Percentiles rank a stretch among this genome's conserved stretches.
phyloP scores from a whole-genome alignment of 164 flowering plant genomes.

The Chimonanthus praecox region DNA sequence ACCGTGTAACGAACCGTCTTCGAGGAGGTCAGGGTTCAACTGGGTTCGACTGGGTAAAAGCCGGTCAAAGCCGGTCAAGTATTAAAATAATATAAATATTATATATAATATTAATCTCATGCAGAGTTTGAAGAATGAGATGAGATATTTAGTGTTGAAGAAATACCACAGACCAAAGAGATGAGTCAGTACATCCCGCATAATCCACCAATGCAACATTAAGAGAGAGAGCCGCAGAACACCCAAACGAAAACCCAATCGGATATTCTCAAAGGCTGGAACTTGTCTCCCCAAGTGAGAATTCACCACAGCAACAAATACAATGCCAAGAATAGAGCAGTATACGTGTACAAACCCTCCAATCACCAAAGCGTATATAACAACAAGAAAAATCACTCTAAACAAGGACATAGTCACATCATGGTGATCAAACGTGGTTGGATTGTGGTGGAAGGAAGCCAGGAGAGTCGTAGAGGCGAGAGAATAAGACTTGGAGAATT shows the following conservation, averaged over 20 bases:
- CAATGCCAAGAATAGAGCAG: constrained; percentile 69
- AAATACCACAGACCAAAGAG: constrained; percentile 81
- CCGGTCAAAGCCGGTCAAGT: no score
- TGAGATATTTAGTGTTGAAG: constrained; percentile 83
- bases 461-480: constrained; percentile 40
- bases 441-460: constrained; percentile 20
- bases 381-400: constrained; percentile 60
- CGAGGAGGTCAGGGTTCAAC: no score
- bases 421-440: constrained; percentile 45
- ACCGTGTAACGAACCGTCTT: no score
- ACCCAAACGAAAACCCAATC: constrained; percentile 72
- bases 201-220: constrained; percentile 82
- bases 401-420: constrained; percentile 65
- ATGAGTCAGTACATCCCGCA: constrained; percentile 87
- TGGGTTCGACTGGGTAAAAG: no score
- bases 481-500: constrained; percentile 55
- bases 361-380: constrained; percentile 79
- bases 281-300: constrained; percentile 42
- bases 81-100: no score
- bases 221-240: constrained; percentile 66
- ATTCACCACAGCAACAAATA: constrained; percentile 62
- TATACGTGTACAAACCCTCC: constrained; percentile 69
- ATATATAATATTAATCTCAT: constrained; percentile 35
- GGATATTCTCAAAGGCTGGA: constrained; percentile 35
- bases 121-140: constrained; percentile 72